Percentiles rank a stretch among this genome's conserved stretches.
These are phyloP conservation scores for Wickerhamiella parazyma DNA, from an alignment of 805 yeast genomes.

Conservation along the genomic window DNA sequence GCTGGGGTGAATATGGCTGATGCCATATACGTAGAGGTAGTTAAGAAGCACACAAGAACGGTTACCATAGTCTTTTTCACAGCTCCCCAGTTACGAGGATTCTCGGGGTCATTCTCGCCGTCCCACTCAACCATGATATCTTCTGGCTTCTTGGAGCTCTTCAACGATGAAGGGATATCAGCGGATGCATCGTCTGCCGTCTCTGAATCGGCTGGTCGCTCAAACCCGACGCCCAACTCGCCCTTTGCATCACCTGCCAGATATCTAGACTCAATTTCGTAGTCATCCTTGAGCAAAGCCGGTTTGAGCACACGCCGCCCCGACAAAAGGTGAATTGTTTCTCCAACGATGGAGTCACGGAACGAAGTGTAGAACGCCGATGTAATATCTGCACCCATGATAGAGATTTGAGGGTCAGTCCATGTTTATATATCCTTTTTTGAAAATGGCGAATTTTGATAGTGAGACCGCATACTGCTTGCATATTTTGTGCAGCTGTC, in stretches of 20 bases:
- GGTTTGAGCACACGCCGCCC: not conserved
- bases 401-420: too few relatives aligned
- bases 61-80: constrained; percentile 30
- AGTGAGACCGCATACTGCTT: too few relatives aligned
- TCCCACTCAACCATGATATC: constrained; percentile 23
- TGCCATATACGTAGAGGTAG: constrained; percentile 43
- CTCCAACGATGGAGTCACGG: constrained; percentile 3
- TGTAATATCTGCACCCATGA: too few relatives aligned
- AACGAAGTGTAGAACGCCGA: not conserved
- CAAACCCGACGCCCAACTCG: not conserved
- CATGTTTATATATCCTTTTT: too few relatives aligned
- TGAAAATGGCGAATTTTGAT: too few relatives aligned
- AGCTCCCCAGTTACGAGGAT: constrained; percentile 46
- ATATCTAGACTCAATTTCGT: not conserved
- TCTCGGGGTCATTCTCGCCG: constrained; percentile 23
- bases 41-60: constrained; percentile 31
- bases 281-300: not conserved
- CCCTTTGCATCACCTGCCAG: not conserved
- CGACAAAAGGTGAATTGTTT: not conserved
- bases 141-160: too few relatives aligned
- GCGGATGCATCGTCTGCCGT: too few relatives aligned
- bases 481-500: too few relatives aligned
- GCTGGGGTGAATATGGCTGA: constrained; percentile 50
- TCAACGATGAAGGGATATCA: too few relatives aligned
- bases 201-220: too few relatives aligned